Percentiles rank a stretch among this genome's conserved stretches.
These are phyloP conservation scores for Saprolegnia parasitica DNA, from an alignment of 352 stramenopile genomes.

Conservation along the genomic window DNA sequence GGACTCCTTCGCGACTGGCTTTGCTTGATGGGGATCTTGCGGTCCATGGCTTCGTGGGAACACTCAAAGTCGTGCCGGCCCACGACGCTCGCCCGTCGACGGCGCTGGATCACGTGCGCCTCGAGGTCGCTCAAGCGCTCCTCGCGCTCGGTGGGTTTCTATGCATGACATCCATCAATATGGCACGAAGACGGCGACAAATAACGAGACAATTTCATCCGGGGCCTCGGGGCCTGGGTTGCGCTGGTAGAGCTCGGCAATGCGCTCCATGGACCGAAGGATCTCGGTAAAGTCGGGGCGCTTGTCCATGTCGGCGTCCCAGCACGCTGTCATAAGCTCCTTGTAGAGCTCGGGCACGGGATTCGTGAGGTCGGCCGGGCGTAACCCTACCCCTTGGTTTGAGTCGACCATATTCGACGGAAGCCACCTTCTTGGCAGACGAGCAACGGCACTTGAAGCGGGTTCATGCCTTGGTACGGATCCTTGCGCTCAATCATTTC, in stretches of 20 bases:
- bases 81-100: conserved; percentile 24
- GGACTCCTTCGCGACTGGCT: conserved; percentile 11
- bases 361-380: conserved; percentile 45
- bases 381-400: conserved; percentile 31
- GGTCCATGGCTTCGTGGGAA: conserved; percentile 27
- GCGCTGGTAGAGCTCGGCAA: conserved; percentile 6
- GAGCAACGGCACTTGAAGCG: conserved; percentile 67
- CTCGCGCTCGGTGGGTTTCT: not conserved
- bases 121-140: conserved; percentile 26
- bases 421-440: conserved; percentile 53
- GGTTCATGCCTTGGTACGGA: conserved; percentile 65
- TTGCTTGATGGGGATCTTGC: conserved; percentile 29
- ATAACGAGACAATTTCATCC: not conserved
- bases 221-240: not conserved
- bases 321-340: conserved; percentile 71
- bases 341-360: conserved; percentile 53
- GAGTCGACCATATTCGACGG: not conserved
- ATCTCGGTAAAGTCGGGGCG: conserved; percentile 60
- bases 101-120: conserved; percentile 20
- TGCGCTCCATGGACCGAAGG: not conserved
- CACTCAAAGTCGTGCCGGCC: conserved; percentile 28
- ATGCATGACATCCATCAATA: conserved; percentile 1
- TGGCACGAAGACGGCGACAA: no score
- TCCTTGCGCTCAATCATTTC: conserved; percentile 69
- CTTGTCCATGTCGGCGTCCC: conserved; percentile 61